Evolutionary conservation across 2,329 filamentous ascomycete species (phyloP).

Genomic region (Amesomyces nigricolor): DNA sequence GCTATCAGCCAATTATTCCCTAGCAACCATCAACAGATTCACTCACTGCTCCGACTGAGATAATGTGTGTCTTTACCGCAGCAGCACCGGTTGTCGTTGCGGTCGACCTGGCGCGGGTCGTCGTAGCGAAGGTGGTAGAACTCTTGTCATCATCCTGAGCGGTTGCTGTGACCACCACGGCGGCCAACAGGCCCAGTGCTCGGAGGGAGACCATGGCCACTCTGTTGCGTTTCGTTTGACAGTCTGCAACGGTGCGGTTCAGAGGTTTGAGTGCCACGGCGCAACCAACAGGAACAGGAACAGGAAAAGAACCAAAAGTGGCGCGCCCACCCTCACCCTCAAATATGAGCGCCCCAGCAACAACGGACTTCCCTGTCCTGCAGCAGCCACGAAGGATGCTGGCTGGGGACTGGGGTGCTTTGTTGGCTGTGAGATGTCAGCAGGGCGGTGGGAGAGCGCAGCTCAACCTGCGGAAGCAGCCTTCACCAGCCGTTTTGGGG

Average conservation of each 20-base stretch:
- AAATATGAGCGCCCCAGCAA: constrained; percentile 4
- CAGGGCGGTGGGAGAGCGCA: constrained; percentile 1
- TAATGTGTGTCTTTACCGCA: constrained; percentile 13
- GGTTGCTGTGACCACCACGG: neutral
- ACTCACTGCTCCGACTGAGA: constrained; percentile 23
- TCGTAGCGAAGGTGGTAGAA: neutral
- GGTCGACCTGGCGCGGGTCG: neutral
- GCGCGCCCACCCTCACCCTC: neutral
- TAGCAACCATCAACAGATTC: neutral
- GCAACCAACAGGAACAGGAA: constrained; percentile 9
- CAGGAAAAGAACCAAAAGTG: neutral
- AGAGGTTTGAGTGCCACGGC: neutral
- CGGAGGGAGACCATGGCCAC: constrained; percentile 13
- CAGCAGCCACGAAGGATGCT: constrained; percentile 11
- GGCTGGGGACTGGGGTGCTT: neutral
- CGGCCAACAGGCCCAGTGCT: constrained; percentile 10
- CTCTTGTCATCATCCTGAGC: constrained; percentile 1
- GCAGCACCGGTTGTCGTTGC: constrained; percentile 1
- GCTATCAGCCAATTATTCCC: constrained; percentile 1
- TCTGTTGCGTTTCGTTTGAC: neutral
- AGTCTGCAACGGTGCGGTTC: neutral
- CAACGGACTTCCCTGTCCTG: constrained; percentile 5
- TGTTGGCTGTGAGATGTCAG: constrained; percentile 11
- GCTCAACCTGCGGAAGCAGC: neutral
- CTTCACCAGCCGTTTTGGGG: neutral